Conservation (phyloP, 2,329 filamentous ascomycete species). For the Cryoendolithus antarcticus region DNA sequence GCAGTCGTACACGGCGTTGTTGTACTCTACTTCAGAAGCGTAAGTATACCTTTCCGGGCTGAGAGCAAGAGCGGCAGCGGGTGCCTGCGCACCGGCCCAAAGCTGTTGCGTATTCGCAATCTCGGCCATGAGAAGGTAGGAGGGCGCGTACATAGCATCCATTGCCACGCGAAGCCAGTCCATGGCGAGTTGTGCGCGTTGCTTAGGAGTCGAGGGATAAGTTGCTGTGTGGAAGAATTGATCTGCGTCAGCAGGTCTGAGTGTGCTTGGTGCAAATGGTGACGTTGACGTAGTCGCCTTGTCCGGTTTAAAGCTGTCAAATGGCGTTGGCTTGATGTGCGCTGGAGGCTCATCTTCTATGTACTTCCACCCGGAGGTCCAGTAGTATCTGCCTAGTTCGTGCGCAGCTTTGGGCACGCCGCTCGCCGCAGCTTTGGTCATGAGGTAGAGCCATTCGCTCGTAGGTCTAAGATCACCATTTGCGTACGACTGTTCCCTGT, state of each 20-base stretch:
- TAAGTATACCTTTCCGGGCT: conserved; percentile 15
- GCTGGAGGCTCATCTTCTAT: conserved; percentile 23
- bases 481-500: conserved; percentile 11
- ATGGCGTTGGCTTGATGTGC: conserved; percentile 21
- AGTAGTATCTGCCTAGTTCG: conserved; percentile 29
- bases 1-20: conserved; percentile 6
- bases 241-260: conserved; percentile 1
- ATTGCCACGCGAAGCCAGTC: conserved; percentile 17
- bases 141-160: conserved; percentile 14
- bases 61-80: conserved; percentile 12
- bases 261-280: too few species aligned
- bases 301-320: conserved; percentile 12
- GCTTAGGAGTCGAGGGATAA: conserved; percentile 14
- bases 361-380: conserved; percentile 19
- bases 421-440: conserved; percentile 33
- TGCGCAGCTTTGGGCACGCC: conserved; percentile 27
- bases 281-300: too few species aligned
- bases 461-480: conserved; percentile 15
- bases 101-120: conserved; percentile 14
- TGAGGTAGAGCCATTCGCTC: conserved; percentile 30
- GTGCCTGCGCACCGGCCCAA: conserved; percentile 13
- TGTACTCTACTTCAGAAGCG: conserved; percentile 11
- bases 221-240: conserved; percentile 16
- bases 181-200: conserved; percentile 15
- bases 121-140: conserved; percentile 15